These are phyloP conservation scores for Apiospora pterosperma DNA, from an alignment of 2,329 filamentous ascomycete species.

Conservation along the genomic window DNA sequence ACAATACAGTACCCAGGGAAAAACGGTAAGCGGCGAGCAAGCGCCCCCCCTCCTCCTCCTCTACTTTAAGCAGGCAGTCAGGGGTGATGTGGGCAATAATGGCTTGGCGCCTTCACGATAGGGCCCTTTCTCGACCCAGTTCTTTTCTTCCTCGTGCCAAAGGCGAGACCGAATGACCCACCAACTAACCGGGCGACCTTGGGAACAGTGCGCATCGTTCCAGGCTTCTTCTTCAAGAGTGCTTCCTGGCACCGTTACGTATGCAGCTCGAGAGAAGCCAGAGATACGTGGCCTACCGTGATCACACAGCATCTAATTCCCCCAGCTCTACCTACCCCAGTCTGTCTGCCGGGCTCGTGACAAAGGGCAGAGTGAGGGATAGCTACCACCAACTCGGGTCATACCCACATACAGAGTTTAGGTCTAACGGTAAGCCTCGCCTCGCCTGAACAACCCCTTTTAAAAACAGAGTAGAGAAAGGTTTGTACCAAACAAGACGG, in stretches of 20 bases:
- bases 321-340: not conserved
- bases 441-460: not conserved
- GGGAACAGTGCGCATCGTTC: conserved; percentile 7
- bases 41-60: not conserved
- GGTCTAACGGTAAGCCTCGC: not conserved
- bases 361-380: not conserved
- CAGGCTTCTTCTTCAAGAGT: not conserved
- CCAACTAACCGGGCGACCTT: conserved; percentile 4
- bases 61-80: not conserved
- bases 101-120: conserved; percentile 3
- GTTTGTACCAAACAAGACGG: not conserved
- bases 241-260: not conserved
- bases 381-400: not conserved
- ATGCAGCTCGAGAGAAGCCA: not conserved
- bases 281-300: not conserved
- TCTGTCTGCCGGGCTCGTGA: not conserved
- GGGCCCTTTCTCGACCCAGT: not conserved
- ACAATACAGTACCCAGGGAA: not conserved
- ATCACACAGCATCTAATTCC: not conserved
- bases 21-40: not conserved
- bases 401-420: not conserved
- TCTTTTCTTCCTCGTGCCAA: conserved; percentile 3
- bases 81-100: not conserved
- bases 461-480: not conserved
- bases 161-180: conserved; percentile 9